A percentile compares a stretch with the other conserved stretches of the same genome.
These are phyloP conservation scores for Raffaelea deltoideospora DNA, from an alignment of 2,329 filamentous ascomycete genomes.

Conservation along the genomic window DNA sequence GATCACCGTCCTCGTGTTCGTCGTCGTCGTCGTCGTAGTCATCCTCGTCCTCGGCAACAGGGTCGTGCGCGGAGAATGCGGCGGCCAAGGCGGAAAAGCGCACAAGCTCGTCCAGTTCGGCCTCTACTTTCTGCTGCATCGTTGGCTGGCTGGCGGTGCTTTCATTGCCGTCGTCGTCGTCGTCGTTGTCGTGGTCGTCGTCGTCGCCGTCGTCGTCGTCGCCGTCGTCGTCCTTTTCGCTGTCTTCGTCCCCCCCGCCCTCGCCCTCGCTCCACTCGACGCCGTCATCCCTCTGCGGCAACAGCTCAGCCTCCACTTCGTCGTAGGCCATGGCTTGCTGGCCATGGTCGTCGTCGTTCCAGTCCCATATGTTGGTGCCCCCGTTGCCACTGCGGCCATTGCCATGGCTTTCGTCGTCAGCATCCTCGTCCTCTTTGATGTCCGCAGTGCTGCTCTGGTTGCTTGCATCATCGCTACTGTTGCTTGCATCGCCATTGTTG, in stretches of 20 bases:
- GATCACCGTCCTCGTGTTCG: too few species aligned
- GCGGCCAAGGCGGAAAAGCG: conserved; percentile 24
- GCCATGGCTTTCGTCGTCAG: conserved; percentile 17
- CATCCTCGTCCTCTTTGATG: conserved; percentile 12
- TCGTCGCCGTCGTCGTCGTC: conserved; percentile 4
- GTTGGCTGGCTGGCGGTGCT: neutral
- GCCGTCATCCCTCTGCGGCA: neutral
- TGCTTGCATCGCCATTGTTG: too few species aligned
- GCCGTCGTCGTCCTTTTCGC: conserved; percentile 1
- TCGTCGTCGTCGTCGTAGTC: too few species aligned
- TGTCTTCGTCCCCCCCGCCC: neutral
- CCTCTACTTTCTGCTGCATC: conserved; percentile 2
- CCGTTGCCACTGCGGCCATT: neutral
- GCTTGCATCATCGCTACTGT: too few species aligned
- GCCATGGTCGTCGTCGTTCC: neutral
- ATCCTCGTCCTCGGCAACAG: too few species aligned
- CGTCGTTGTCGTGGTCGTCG: conserved; percentile 2
- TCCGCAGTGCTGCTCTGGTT: too few species aligned
- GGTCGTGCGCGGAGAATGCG: too few species aligned
- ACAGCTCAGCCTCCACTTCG: conserved; percentile 4
- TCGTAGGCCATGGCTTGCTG: conserved; percentile 5
- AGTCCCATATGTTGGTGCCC: too few species aligned
- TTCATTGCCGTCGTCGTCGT: neutral
- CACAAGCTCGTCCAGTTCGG: conserved; percentile 27
- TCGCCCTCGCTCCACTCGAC: neutral